Evolutionary conservation across 768 basidiomycete genomes (phyloP).

Genomic region (Trametes coccinea): DNA sequence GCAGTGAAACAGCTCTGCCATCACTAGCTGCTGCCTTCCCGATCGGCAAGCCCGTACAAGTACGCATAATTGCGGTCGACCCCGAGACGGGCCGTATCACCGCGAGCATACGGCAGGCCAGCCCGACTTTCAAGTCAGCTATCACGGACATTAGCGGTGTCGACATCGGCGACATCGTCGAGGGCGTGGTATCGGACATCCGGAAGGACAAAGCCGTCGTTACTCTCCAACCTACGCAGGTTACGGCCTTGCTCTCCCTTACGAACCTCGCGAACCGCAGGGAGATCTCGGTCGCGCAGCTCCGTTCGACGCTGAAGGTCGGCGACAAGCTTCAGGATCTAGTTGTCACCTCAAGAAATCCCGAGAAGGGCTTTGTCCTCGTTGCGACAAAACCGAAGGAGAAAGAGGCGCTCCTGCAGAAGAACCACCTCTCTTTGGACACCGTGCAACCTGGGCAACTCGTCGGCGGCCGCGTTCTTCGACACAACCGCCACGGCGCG

Average conservation of each 20-base stretch:
- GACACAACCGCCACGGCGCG: constrained; percentile 69
- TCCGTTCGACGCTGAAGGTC: constrained; percentile 59
- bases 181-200: constrained; percentile 73
- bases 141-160: constrained; percentile 67
- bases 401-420: constrained; percentile 48
- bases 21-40: constrained; percentile 65
- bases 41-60: constrained; percentile 81
- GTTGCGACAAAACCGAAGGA: constrained; percentile 72
- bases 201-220: constrained; percentile 85
- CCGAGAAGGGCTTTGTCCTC: constrained; percentile 83
- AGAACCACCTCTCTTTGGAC: constrained; percentile 61
- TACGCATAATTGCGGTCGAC: constrained; percentile 72
- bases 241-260: constrained; percentile 83
- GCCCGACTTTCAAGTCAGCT: constrained; percentile 48
- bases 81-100: constrained; percentile 61
- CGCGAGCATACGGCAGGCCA: constrained; percentile 85
- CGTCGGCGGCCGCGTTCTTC: constrained; percentile 77
- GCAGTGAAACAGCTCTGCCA: constrained; percentile 65
- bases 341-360: constrained; percentile 86
- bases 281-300: constrained; percentile 60
- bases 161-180: constrained; percentile 73
- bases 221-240: constrained; percentile 64
- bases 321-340: constrained; percentile 77
- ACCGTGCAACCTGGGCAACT: constrained; percentile 69
- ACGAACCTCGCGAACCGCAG: constrained; percentile 85